Evolutionary conservation across 768 basidiomycete species (phyloP).

Genomic region (Lactifluus rugatus): DNA sequence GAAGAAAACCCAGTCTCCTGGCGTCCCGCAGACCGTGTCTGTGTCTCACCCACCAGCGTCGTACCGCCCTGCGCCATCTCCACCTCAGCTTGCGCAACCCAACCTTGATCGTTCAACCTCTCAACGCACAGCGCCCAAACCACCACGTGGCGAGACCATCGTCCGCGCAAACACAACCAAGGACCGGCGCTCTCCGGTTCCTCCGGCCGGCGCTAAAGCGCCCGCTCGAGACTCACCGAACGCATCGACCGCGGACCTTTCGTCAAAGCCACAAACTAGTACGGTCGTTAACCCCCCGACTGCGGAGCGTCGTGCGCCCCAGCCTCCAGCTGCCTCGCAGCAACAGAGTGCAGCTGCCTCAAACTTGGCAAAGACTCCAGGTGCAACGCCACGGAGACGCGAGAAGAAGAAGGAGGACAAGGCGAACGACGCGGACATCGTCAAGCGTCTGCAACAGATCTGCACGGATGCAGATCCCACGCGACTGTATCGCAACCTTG

Average conservation of each 20-base stretch:
- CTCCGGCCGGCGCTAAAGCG: conserved; percentile 22
- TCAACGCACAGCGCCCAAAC: conserved; percentile 52
- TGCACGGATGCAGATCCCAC: conserved; percentile 98
- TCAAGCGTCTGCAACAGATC: conserved; percentile 83
- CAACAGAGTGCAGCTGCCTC: conserved; percentile 54
- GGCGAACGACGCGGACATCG: conserved; percentile 78
- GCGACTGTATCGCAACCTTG: conserved; percentile 78
- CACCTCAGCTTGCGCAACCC: conserved; percentile 52
- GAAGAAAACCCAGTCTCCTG: conserved; percentile 30
- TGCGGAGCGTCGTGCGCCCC: conserved; percentile 28
- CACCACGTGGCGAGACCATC: conserved; percentile 31
- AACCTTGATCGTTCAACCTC: conserved; percentile 82
- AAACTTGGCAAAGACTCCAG: conserved; percentile 55
- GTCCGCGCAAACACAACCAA: conserved; percentile 62
- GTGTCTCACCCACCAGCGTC: conserved; percentile 36
- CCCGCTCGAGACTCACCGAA: conserved; percentile 11
- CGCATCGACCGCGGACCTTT: conserved; percentile 14
- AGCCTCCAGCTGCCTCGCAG: conserved; percentile 30
- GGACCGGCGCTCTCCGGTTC: conserved; percentile 40
- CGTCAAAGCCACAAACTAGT: conserved; percentile 1
- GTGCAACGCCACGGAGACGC: conserved; percentile 76
- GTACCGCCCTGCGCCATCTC: conserved; percentile 71
- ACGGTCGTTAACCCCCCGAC: neutral
- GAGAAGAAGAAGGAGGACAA: conserved; percentile 81
- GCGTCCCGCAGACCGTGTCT: conserved; percentile 12